A percentile compares a stretch with the other conserved stretches of the same genome.
Conservation (phyloP, 371 early-diverging fungal genomes). For the Mortierella sp. region DNA sequence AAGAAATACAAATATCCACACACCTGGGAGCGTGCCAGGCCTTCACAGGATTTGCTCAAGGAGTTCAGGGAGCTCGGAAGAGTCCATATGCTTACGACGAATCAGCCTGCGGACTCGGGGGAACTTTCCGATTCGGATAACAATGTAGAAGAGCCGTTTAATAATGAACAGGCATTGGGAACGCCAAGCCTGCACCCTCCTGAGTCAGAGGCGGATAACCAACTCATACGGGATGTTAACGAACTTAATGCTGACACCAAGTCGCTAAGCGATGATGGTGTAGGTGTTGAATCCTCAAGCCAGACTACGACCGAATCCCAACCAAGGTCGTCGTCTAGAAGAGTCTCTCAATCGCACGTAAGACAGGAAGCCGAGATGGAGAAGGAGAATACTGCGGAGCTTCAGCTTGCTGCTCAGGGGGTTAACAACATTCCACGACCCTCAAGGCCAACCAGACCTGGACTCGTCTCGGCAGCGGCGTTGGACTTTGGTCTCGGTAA, state of each 20-base stretch:
- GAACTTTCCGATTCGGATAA: constrained; percentile 17
- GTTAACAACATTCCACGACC: background rate
- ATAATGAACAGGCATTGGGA: background rate
- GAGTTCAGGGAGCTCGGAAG: constrained; percentile 46
- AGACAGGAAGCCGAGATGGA: constrained; percentile 23
- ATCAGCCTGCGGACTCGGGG: constrained; percentile 13
- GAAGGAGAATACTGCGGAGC: constrained; percentile 19
- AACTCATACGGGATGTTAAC: background rate
- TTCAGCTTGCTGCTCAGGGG: background rate
- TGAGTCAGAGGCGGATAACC: background rate
- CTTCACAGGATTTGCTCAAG: constrained; percentile 36
- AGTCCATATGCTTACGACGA: constrained; percentile 24
- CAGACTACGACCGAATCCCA: background rate
- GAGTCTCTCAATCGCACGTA: constrained; percentile 8
- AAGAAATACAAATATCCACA: constrained; percentile 38
- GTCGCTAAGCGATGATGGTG: background rate
- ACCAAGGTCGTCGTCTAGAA: constrained; percentile 11
- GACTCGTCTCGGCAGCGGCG: background rate
- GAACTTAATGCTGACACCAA: background rate
- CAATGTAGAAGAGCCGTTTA: background rate
- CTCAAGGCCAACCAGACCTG: constrained; percentile 6
- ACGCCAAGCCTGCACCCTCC: background rate
- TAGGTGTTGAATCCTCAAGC: background rate
- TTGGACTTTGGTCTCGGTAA: constrained; percentile 8
- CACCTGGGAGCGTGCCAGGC: constrained; percentile 35